Conservation (phyloP, 1,284 basidiomycete genomes). For the Ceraceosorus guamensis region DNA sequence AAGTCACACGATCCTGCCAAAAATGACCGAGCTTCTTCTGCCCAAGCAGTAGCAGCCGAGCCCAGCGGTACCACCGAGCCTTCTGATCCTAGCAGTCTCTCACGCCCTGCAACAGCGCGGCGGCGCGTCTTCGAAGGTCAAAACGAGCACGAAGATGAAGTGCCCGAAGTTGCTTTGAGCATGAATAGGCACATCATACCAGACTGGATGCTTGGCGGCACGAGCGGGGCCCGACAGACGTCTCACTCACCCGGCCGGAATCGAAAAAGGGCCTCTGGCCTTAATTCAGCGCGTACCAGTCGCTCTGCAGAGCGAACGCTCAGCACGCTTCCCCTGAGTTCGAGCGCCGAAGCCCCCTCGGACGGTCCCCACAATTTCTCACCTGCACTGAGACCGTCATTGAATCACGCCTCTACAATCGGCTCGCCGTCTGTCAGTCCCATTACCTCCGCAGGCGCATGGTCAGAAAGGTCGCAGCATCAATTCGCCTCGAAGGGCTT, state of each 20-base stretch:
- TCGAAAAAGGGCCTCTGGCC: not conserved
- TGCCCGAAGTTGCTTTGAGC: constrained; percentile 72
- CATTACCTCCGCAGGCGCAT: not conserved
- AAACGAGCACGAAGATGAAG: constrained; percentile 43
- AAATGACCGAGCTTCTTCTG: not conserved
- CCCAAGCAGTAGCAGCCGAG: not conserved
- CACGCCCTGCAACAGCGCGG: constrained; percentile 57
- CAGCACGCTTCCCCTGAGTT: constrained; percentile 3
- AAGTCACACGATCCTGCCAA: constrained; percentile 6
- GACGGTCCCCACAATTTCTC: constrained; percentile 3
- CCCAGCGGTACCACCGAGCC: constrained; percentile 2
- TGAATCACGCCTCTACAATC: not conserved
- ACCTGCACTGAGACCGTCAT: not conserved
- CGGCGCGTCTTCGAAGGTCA: constrained; percentile 42
- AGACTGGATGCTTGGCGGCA: constrained; percentile 63
- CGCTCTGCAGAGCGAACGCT: constrained; percentile 2
- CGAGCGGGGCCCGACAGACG: not conserved
- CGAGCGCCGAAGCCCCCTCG: constrained; percentile 7
- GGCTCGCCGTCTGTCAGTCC: not conserved
- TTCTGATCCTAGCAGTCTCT: no score
- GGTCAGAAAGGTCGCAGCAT: not conserved
- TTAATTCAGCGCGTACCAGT: not conserved
- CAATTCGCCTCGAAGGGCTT: not conserved
- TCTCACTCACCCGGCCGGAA: not conserved
- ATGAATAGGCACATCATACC: constrained; percentile 93